phyloP scores from a whole-genome alignment of 768 basidiomycete species.

The Psilocybe tampanensis region DNA sequence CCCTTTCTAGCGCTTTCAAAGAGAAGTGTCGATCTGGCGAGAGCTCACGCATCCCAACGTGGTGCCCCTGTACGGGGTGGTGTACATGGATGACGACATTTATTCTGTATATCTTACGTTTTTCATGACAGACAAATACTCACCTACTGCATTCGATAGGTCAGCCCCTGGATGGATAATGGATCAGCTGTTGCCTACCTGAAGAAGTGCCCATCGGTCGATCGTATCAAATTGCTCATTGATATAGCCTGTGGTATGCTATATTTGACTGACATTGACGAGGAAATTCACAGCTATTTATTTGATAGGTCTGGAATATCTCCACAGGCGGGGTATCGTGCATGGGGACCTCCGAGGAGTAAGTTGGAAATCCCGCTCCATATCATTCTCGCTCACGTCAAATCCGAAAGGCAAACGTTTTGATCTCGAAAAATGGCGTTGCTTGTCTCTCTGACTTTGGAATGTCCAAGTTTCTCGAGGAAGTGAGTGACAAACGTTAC shows the following conservation, averaged over 20 bases:
- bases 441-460: slow-evolving; percentile 50
- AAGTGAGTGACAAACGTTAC: slow-evolving; percentile 24
- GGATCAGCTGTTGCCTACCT: slow-evolving; percentile 41
- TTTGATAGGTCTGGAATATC: slow-evolving; percentile 40
- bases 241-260: slow-evolving; percentile 38
- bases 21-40: slow-evolving; percentile 45
- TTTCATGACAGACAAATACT: background rate
- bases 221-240: slow-evolving; percentile 38
- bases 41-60: slow-evolving; percentile 42
- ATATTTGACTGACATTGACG: slow-evolving; percentile 6
- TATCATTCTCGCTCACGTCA: background rate
- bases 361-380: slow-evolving; percentile 11
- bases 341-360: slow-evolving; percentile 47
- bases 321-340: slow-evolving; percentile 38
- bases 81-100: slow-evolving; percentile 32
- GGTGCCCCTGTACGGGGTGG: slow-evolving; percentile 40
- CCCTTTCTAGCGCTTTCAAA: slow-evolving; percentile 38
- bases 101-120: slow-evolving; percentile 30
- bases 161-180: slow-evolving; percentile 49
- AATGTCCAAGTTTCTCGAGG: slow-evolving; percentile 40
- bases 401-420: slow-evolving; percentile 41
- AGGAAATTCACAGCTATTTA: background rate
- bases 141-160: slow-evolving; percentile 29
- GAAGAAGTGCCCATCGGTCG: slow-evolving; percentile 27
- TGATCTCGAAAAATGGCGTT: slow-evolving; percentile 39